Evolutionary conservation across 164 flowering plant genomes (phyloP).

Genomic region (Warburgia ugandensis): DNA sequence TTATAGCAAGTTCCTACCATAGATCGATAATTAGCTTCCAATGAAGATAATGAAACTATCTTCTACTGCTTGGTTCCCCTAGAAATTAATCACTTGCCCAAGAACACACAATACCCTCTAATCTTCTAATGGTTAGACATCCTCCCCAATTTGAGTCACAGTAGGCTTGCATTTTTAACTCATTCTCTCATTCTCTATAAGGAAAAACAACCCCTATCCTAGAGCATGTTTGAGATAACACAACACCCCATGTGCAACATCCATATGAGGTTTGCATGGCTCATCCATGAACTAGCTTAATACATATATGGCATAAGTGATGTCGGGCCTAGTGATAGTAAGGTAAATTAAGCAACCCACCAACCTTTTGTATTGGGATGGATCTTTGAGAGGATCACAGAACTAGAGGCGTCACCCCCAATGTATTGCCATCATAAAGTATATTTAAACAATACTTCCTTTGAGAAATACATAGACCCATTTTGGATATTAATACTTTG

Average conservation of each 20-base stretch:
- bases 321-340: too few species aligned
- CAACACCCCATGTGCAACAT: neutral
- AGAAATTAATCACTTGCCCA: too few species aligned
- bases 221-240: neutral
- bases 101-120: neutral
- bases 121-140: neutral
- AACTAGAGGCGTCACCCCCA: neutral
- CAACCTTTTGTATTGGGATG: too few species aligned
- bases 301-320: too few species aligned
- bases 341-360: too few species aligned
- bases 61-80: neutral
- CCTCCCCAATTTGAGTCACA: too few species aligned
- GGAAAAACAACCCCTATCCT: neutral
- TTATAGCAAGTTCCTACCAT: neutral
- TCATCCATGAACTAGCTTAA: neutral
- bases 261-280: neutral
- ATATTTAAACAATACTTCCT: neutral
- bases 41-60: conserved; percentile 1
- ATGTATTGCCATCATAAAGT: neutral
- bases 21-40: neutral
- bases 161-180: too few species aligned
- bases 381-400: too few species aligned
- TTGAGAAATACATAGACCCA: neutral
- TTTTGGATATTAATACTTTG: neutral
- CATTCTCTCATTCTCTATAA: too few species aligned